phyloP scores from a whole-genome alignment of 768 basidiomycete species.

The Suillus subaureus region DNA sequence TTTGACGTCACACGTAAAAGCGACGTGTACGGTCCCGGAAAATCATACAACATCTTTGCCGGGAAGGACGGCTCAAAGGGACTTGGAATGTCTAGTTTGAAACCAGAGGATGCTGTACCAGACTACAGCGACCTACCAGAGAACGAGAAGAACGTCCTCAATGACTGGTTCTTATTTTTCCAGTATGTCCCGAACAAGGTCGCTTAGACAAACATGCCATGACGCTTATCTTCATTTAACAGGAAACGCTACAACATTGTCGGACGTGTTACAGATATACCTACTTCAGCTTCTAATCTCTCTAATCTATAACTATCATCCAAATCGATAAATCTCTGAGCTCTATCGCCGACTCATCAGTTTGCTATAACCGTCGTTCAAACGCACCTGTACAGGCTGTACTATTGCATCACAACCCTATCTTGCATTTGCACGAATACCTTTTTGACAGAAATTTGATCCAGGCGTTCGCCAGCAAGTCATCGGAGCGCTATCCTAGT shows the following conservation, averaged over 20 bases:
- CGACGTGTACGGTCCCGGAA: constrained; percentile 87
- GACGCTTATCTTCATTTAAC: constrained; percentile 8
- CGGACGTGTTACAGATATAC: constrained; percentile 67
- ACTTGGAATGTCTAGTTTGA: constrained; percentile 87
- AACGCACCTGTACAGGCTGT: background rate
- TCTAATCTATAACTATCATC: constrained; percentile 2
- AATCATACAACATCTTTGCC: constrained; percentile 83
- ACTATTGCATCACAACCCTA: background rate
- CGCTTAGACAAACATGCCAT: background rate
- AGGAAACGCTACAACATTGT: constrained; percentile 90
- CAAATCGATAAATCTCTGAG: background rate
- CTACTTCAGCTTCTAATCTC: constrained; percentile 34
- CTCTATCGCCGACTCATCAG: background rate
- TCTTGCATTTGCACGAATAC: constrained; percentile 1
- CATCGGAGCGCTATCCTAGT: background rate
- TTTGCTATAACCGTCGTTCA: constrained; percentile 3
- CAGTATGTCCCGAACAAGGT: constrained; percentile 50
- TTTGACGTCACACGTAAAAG: constrained; percentile 87
- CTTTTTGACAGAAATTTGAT: background rate
- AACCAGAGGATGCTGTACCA: constrained; percentile 80
- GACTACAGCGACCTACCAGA: constrained; percentile 80
- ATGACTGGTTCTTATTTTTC: constrained; percentile 92
- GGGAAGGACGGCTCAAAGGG: constrained; percentile 93
- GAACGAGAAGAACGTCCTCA: constrained; percentile 74
- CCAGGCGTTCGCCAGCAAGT: background rate